Evolutionary conservation across 2,329 filamentous ascomycete species (phyloP), one percentile per base, ranked within the genome.

Genomic region (Stagonosporopsis tanaceti): DNA sequence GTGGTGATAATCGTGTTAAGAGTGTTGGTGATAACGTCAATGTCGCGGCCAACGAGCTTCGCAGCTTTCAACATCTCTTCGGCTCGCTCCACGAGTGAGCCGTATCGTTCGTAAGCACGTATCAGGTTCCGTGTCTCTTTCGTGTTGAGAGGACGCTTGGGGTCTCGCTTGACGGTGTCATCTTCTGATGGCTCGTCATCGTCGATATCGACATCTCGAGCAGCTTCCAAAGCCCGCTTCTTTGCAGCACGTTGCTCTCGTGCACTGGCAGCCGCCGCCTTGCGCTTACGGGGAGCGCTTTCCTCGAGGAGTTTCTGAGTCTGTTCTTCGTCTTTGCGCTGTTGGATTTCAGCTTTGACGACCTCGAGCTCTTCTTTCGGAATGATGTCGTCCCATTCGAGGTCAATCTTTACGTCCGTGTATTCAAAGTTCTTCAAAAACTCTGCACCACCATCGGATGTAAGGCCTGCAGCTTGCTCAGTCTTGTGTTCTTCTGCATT

Each of bases 371-470:
- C 89, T 7, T 97, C 93, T 58, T 93, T 93, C 0, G 95, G 96
- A 66, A 99, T 98, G 68, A 99, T 99, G 65, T 98, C 91, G 69
- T 99, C 95, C 95, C 95, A 99, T 66, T 96, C 93, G 25, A 98
- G 87, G 63, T 98, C 85, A 59, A 98, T 91, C 78, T 98, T 98
- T 77, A 98, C 94, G 76, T 99, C 95, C 1, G 95, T 97, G 71
- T 97, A 96, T 72, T 98, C 93, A 66, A 91, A 91, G 59, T 87
- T 89, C 66, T 85, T 88, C 80, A 99, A 88, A 77, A 98, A 99
- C 61, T 97, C 96, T 73, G 97, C 94, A 79, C 95, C 95, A 71
- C 95, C 96, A 71, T 94, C 95, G 57, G 93, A 96, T 40, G 96
- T 91, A 73, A 98, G 92, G 73, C 93, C 92, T 76, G 97, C 92